phyloP scores from a whole-genome alignment of 1,284 basidiomycete species.

The Psilocybe mexicana region DNA sequence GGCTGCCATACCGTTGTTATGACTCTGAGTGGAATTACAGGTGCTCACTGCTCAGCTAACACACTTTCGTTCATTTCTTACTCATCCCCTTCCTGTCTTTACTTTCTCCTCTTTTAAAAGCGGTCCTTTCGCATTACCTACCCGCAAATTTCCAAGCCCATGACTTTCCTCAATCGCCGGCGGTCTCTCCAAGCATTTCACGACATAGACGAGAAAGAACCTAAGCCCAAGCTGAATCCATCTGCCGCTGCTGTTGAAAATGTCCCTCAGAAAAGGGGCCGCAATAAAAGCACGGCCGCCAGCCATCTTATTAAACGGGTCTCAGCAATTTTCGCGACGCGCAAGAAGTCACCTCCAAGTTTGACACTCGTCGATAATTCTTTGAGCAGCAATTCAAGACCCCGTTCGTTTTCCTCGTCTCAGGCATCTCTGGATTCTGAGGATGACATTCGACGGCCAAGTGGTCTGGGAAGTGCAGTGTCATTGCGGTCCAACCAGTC shows the following conservation, averaged over 20 bases:
- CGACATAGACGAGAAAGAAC: conserved; percentile 7
- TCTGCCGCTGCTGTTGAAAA: conserved; percentile 23
- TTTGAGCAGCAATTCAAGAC: conserved; percentile 9
- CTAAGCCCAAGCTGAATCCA: conserved; percentile 13
- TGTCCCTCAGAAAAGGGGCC: conserved; percentile 20
- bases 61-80: background rate
- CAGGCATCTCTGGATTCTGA: conserved; percentile 26
- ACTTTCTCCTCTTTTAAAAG: background rate
- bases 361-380: conserved; percentile 15
- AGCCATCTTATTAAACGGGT: conserved; percentile 28
- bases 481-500: conserved; percentile 36
- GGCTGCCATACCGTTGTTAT: conserved; percentile 6
- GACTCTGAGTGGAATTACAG: conserved; percentile 4
- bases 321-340: conserved; percentile 27
- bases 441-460: conserved; percentile 42
- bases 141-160: conserved; percentile 3
- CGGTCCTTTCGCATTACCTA: background rate
- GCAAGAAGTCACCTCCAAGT: conserved; percentile 19
- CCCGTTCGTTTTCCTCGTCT: conserved; percentile 12
- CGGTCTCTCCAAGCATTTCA: conserved; percentile 16
- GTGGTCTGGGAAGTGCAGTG: conserved; percentile 39
- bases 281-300: conserved; percentile 13
- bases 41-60: conserved; percentile 2
- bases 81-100: background rate
- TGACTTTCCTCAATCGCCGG: conserved; percentile 22